phyloP scores from a whole-genome alignment of 345 rosid genomes.

The Hibiscus mutabilis region DNA sequence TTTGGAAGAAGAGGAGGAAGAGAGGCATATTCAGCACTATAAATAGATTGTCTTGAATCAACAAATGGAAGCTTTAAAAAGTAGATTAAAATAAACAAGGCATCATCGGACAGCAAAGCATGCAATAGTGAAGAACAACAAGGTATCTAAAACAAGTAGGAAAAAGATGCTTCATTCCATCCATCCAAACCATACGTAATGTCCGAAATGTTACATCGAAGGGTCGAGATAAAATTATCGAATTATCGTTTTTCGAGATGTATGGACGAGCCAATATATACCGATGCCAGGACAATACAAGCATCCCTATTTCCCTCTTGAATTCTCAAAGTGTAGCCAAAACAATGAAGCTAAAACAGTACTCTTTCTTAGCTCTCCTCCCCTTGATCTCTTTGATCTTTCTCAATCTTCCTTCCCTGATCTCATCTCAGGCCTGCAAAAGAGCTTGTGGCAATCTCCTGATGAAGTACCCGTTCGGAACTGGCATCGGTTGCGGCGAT shows the following conservation, averaged over 20 bases:
- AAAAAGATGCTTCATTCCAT: neutral
- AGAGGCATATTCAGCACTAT: too few species aligned
- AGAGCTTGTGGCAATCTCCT: conserved; percentile 53
- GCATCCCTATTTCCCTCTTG: neutral
- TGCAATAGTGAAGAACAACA: conserved; percentile 4
- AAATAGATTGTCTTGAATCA: too few species aligned
- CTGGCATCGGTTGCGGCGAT: conserved; percentile 84
- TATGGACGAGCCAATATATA: neutral
- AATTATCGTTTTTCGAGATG: neutral
- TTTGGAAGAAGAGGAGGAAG: too few species aligned
- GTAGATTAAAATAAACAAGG: neutral
- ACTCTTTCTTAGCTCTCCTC: neutral
- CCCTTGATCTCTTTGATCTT: conserved; percentile 14
- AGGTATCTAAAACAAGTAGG: conserved; percentile 7
- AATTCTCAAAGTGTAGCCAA: neutral
- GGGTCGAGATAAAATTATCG: neutral
- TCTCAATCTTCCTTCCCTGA: conserved; percentile 21
- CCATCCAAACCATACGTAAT: neutral
- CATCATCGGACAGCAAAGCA: neutral
- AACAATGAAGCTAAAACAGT: conserved; percentile 21
- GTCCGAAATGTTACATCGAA: neutral
- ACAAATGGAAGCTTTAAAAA: neutral
- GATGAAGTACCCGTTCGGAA: conserved; percentile 70
- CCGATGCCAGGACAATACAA: neutral
- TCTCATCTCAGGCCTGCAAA: conserved; percentile 57